Evolutionary conservation across 352 stramenopile genomes (phyloP).

Genomic region (Phytophthora colocasiae): DNA sequence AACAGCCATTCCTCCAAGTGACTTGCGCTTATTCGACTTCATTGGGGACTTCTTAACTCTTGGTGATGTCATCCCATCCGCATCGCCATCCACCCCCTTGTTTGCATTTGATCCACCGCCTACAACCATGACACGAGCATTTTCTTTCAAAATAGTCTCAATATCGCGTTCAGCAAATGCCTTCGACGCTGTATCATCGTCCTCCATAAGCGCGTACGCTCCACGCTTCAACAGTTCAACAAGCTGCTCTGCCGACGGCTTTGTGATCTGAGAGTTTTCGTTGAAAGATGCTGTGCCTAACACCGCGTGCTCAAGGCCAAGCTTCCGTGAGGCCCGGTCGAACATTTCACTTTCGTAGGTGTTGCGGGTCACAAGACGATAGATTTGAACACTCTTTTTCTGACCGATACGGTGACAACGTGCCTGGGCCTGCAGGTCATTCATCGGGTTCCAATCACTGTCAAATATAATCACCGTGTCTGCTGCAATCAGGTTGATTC

Average conservation of each 20-base stretch:
- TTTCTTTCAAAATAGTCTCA: slow-evolving; percentile 95
- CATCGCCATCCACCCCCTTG: slow-evolving; percentile 37
- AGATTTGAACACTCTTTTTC: slow-evolving; percentile 98
- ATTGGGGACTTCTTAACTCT: slow-evolving; percentile 49
- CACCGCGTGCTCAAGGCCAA: slow-evolving; percentile 98
- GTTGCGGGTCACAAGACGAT: slow-evolving; percentile 97
- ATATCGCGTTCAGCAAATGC: slow-evolving; percentile 97
- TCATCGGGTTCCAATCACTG: slow-evolving; percentile 99
- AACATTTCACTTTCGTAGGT: slow-evolving; percentile 99
- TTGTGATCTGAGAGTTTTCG: slow-evolving; percentile 89
- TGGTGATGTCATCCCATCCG: slow-evolving; percentile 26
- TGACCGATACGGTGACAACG: slow-evolving; percentile 99
- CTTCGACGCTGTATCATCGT: slow-evolving; percentile 94
- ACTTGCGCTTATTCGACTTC: slow-evolving; percentile 74
- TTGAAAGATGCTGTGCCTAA: slow-evolving; percentile 95
- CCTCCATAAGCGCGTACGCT: slow-evolving; percentile 98
- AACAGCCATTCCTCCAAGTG: slow-evolving; percentile 79
- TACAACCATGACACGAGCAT: slow-evolving; percentile 79
- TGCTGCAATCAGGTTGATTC: slow-evolving; percentile 98
- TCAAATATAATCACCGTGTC: slow-evolving; percentile 99
- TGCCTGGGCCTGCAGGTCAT: slow-evolving; percentile 87
- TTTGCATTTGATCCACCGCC: slow-evolving; percentile 43
- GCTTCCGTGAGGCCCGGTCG: slow-evolving; percentile 97
- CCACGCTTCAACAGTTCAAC: slow-evolving; percentile 98
- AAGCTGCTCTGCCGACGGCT: slow-evolving; percentile 92